These are phyloP conservation scores for Cercospora sp. DNA, from an alignment of 2,329 filamentous ascomycete species.

Conservation along the genomic window DNA sequence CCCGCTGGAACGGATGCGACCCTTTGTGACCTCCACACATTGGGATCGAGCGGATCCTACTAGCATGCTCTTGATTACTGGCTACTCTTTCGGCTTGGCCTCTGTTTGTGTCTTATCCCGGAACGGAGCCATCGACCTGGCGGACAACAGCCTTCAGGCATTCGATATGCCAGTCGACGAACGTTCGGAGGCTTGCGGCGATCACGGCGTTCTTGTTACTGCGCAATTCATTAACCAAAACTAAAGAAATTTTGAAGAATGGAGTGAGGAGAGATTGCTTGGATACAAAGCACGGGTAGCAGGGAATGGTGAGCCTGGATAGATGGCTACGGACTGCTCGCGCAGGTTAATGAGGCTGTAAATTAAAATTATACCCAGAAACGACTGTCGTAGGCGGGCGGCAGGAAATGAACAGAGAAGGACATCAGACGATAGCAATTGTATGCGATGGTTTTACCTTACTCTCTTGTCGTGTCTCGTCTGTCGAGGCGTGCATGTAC, in stretches of 20 bases:
- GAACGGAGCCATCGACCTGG: not conserved
- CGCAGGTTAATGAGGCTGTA: slow-evolving; percentile 25
- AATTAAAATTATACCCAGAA: slow-evolving; percentile 18
- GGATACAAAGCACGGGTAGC: not conserved
- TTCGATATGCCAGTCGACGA: not conserved
- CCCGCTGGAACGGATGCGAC: not conserved
- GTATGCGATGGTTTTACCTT: not conserved
- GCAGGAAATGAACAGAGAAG: not conserved
- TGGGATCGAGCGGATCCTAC: not conserved
- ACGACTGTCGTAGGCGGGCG: not conserved
- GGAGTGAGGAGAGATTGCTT: not conserved
- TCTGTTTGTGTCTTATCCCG: not conserved
- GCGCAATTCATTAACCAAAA: not conserved
- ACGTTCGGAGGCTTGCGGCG: not conserved
- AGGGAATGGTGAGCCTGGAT: slow-evolving; percentile 2
- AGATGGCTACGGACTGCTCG: slow-evolving; percentile 23
- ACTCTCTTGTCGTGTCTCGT: not conserved
- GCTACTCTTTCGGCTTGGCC: not conserved
- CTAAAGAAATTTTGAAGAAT: not conserved
- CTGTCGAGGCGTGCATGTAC: not conserved
- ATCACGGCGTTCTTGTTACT: not conserved
- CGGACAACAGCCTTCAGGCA: not conserved
- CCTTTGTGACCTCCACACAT: not conserved
- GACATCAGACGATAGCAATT: slow-evolving; percentile 2
- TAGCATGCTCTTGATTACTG: not conserved